Evolutionary conservation across 2,329 filamentous ascomycete genomes (phyloP), one percentile per base, ranked within the genome.

Genomic region (Pseudocercospora eumusae): DNA sequence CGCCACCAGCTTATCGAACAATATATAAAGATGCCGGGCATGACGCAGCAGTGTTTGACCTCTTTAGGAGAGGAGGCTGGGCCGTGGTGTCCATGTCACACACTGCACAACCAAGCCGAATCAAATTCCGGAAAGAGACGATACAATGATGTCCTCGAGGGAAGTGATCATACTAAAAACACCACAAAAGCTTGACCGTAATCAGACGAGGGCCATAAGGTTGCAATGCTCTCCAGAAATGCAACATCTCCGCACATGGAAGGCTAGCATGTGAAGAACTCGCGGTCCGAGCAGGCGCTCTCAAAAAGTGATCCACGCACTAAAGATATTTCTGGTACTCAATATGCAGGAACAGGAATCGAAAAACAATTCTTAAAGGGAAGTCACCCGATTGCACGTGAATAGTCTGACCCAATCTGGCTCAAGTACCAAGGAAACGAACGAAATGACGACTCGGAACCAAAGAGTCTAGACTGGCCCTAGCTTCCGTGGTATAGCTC

Each of bases 401-500:
- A 54, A 8, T 18, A 36, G 50, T 10, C 25, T 31, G 9, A 15
- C 28, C 27, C 13, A 21, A 54, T n/a, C 10, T 31, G 50, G 50
- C 50, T 21, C 11, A 11, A n/a, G 7, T 9, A n/a, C 50, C 28
- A 33, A 21, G 20, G 15, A 20, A 23, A 31, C 23, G n/a, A 33
- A 54, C 50, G 25, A 54, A 31, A 54, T 7, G n/a, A 54, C 50
- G 50, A 54, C 36, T 54, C 25, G 50, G 50, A 28, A 18, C 25
- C 3, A 3, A 7, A 15, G 27, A 31, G 25, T 61, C 53, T 57
- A 61, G 44, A 53, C 45, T 45, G n/a, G 6, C 50, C 15, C 44
- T 55, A 57, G 31, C 31, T 11, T 28, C 18, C 10, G 18, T 56
- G 59, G 59, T 61, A 61, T 59, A 55, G 60, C 55, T 50, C 49